phyloP scores from a whole-genome alignment of 129 eudicot species.

The Calendula officinalis region DNA sequence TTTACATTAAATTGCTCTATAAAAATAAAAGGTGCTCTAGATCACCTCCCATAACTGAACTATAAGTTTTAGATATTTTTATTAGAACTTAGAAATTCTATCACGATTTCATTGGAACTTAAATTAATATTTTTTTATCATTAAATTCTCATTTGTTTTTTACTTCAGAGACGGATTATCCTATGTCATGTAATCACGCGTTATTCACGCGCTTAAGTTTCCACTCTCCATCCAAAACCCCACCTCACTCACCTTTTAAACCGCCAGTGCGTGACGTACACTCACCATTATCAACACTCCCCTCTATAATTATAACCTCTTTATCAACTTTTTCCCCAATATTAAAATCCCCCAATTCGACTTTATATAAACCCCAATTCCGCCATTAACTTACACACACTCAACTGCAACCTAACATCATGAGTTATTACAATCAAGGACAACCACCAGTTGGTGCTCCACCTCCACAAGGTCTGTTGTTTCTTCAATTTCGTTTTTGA shows the following conservation, averaged over 20 bases:
- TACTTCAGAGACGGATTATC: neutral
- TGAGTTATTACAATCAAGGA: slow-evolving; percentile 84
- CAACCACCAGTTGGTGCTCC: slow-evolving; percentile 82
- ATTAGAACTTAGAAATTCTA: neutral
- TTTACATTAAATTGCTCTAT: no score
- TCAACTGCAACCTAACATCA: slow-evolving; percentile 19
- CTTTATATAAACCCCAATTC: neutral
- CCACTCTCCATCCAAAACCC: no score
- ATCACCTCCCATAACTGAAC: no score
- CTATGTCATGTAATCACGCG: slow-evolving; percentile 8
- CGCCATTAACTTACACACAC: neutral
- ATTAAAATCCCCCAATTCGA: slow-evolving; percentile 18
- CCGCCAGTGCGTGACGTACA: slow-evolving; percentile 35
- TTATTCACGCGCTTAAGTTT: slow-evolving; percentile 27
- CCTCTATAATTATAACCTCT: neutral
- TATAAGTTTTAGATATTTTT: no score
- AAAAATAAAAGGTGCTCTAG: no score
- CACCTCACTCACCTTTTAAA: slow-evolving; percentile 6
- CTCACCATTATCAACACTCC: neutral
- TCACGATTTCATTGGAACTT: neutral
- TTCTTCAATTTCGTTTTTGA: neutral
- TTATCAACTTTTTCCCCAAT: slow-evolving; percentile 3
- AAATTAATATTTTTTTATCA: neutral
- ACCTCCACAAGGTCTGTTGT: slow-evolving; percentile 63
- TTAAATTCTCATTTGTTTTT: neutral